Conservation (phyloP, 805 yeast genomes). For the Tetrapisispora iriomotensis region DNA sequence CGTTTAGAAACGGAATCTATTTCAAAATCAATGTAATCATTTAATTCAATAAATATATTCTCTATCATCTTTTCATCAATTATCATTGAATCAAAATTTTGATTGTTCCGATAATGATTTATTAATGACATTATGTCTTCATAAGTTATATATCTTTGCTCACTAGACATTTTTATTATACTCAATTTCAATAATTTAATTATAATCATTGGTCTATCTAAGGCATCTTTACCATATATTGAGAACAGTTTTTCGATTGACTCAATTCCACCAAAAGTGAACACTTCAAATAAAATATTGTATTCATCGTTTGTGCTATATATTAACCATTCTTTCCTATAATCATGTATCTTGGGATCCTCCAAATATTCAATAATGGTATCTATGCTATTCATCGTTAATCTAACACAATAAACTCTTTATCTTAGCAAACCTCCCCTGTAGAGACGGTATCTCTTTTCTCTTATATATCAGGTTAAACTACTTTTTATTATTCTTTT, state of each 20-base stretch:
- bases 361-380: constrained; percentile 6
- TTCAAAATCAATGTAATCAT: constrained; percentile 10
- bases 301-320: constrained; percentile 2
- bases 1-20: constrained; percentile 17
- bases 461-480: too few species aligned
- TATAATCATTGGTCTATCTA: constrained; percentile 6
- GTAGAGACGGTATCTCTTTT: too few species aligned
- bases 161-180: constrained; percentile 15
- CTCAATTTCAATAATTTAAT: constrained; percentile 18
- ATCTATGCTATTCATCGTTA: not conserved
- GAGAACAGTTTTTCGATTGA: constrained; percentile 7
- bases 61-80: constrained; percentile 15
- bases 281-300: constrained; percentile 16
- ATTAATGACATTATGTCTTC: not conserved
- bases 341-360: constrained; percentile 14
- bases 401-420: too few species aligned
- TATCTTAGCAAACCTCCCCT: too few species aligned
- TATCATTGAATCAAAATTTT: not conserved
- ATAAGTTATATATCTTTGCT: constrained; percentile 11
- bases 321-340: constrained; percentile 20
- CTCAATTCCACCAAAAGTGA: constrained; percentile 20
- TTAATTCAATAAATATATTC: constrained; percentile 14
- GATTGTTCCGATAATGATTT: not conserved
- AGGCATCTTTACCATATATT: not conserved
- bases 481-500: too few species aligned